These are phyloP conservation scores for Geum urbanum DNA, from an alignment of 306 rosid species.

Conservation along the genomic window DNA sequence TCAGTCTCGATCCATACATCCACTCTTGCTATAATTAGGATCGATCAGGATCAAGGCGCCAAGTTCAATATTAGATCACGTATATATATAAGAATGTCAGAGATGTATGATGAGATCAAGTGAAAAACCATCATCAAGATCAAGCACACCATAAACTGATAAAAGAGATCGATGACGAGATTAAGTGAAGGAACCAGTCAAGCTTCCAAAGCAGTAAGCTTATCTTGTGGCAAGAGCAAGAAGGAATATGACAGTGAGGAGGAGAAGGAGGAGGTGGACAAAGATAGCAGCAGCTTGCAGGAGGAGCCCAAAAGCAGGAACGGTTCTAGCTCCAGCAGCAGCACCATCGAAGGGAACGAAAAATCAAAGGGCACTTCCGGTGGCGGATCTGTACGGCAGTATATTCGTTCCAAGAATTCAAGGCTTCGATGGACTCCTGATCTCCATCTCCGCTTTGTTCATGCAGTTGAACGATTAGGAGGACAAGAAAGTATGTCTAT, in stretches of 20 bases:
- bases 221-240: conserved; percentile 8
- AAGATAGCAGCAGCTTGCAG: neutral
- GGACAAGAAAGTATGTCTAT: conserved; percentile 39
- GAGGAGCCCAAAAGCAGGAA: conserved; percentile 1
- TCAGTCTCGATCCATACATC: neutral
- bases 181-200: conserved; percentile 18
- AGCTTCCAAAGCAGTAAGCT: conserved; percentile 17
- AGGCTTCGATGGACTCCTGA: conserved; percentile 50
- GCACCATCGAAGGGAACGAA: conserved; percentile 35
- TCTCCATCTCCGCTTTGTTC: conserved; percentile 42
- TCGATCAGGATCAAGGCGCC: neutral
- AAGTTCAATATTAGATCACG: neutral
- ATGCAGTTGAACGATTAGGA: conserved; percentile 43
- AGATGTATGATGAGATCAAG: too few relatives aligned
- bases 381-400: conserved; percentile 40
- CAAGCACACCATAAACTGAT: conserved; percentile 13
- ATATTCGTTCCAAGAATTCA: conserved; percentile 42
- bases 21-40: conserved; percentile 3
- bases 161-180: conserved; percentile 15
- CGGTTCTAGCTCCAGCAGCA: conserved; percentile 33
- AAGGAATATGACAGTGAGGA: conserved; percentile 11
- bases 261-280: conserved; percentile 6
- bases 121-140: conserved; percentile 2
- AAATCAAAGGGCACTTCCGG: conserved; percentile 29
- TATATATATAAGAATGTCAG: neutral